phyloP scores from a whole-genome alignment of 2,329 filamentous ascomycete genomes.

The Fusarium sp. region DNA sequence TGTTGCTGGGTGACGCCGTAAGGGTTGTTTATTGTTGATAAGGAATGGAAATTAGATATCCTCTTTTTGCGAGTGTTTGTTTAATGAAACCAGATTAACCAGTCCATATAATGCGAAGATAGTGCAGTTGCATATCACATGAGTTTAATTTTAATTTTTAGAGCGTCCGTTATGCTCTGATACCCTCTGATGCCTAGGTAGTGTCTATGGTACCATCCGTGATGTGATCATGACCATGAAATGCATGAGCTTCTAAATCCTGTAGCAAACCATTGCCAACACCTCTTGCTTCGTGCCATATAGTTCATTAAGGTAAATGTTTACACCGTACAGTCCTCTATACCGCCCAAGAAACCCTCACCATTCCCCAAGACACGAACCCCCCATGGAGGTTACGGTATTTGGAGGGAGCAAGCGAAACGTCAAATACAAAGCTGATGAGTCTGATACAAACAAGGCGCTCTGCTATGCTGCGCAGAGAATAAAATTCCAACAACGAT shows the following conservation, averaged over 20 bases:
- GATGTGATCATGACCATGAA: slow-evolving; percentile 9
- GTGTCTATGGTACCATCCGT: not conserved
- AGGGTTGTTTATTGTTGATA: slow-evolving; percentile 31
- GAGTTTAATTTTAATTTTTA: slow-evolving; percentile 9
- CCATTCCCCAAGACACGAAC: slow-evolving; percentile 9
- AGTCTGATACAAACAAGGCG: slow-evolving; percentile 28
- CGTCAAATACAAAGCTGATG: slow-evolving; percentile 18
- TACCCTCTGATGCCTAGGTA: slow-evolving; percentile 14
- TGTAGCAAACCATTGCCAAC: slow-evolving; percentile 29
- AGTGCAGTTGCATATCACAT: slow-evolving; percentile 12
- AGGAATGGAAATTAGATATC: slow-evolving; percentile 18
- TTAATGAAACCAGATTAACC: slow-evolving; percentile 8
- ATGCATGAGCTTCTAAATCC: slow-evolving; percentile 20
- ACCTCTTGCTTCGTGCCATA: slow-evolving; percentile 19
- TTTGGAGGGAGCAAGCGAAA: slow-evolving; percentile 3
- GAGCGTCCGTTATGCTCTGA: slow-evolving; percentile 15
- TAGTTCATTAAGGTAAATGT: slow-evolving; percentile 26
- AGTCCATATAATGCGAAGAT: slow-evolving; percentile 9
- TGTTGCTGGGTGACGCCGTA: slow-evolving; percentile 21
- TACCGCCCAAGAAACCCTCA: slow-evolving; percentile 2
- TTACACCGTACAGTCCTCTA: slow-evolving; percentile 13
- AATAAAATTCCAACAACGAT: slow-evolving; percentile 18
- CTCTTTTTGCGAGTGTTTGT: not conserved
- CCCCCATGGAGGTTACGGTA: slow-evolving; percentile 3
- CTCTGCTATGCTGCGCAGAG: slow-evolving; percentile 33